These are phyloP conservation scores for Panicum miliaceum DNA, from an alignment of 176 grass and related monocot species.

Conservation along the genomic window DNA sequence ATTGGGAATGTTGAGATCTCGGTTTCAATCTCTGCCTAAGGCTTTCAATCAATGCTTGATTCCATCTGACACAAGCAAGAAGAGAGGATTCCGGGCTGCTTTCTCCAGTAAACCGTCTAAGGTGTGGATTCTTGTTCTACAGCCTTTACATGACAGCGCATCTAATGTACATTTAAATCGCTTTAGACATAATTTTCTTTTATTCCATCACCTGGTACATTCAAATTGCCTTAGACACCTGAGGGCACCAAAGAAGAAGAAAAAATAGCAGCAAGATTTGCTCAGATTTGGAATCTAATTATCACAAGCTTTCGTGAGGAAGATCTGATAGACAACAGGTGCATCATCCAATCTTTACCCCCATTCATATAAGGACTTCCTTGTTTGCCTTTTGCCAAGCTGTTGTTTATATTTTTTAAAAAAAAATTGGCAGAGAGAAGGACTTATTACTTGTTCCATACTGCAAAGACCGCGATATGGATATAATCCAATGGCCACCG, in stretches of 20 bases:
- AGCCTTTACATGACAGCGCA: conserved; percentile 23
- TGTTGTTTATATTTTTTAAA: conserved; percentile 12
- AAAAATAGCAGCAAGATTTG: conserved; percentile 75
- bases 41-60: conserved; percentile 79
- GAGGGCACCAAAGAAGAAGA: conserved; percentile 65
- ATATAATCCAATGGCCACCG: conserved; percentile 93
- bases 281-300: conserved; percentile 97
- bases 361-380: not conserved
- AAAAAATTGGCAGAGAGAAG: conserved; percentile 63
- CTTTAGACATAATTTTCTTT: conserved; percentile 17
- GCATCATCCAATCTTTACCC: conserved; percentile 22
- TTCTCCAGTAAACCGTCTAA: conserved; percentile 76
- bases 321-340: conserved; percentile 88
- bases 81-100: conserved; percentile 65
- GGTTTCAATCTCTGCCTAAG: conserved; percentile 71
- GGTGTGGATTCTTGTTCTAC: conserved; percentile 49
- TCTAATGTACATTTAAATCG: conserved; percentile 22
- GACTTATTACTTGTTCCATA: conserved; percentile 96
- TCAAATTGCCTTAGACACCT: conserved; percentile 57
- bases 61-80: conserved; percentile 69
- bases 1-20: conserved; percentile 89
- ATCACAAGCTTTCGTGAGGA: conserved; percentile 93
- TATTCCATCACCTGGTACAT: conserved; percentile 11
- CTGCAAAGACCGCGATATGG: conserved; percentile 72
- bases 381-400: conserved; percentile 19